A percentile compares a stretch with the other conserved stretches of the same genome.
phyloP scores from a whole-genome alignment of 192 early-diverging fungal species.

The Backusella sp. region DNA sequence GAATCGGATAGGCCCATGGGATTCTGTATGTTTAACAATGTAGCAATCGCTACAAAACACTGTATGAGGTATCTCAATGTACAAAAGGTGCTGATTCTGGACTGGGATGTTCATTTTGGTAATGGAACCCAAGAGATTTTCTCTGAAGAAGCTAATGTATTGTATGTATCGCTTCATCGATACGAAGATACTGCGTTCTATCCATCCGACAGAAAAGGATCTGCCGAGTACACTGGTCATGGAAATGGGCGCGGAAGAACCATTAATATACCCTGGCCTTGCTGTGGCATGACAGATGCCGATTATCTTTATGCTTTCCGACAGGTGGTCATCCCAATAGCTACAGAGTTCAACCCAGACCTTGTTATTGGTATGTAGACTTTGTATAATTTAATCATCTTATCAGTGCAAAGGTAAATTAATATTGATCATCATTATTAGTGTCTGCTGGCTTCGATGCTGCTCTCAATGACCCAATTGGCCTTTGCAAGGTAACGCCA shows the following conservation, averaged over 20 bases:
- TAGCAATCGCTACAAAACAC: conserved; percentile 76
- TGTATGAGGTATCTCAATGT: conserved; percentile 48
- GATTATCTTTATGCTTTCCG: conserved; percentile 90
- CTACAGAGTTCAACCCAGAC: conserved; percentile 79
- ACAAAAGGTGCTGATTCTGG: conserved; percentile 75
- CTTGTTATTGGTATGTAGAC: conserved; percentile 58
- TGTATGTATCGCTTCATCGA: conserved; percentile 88
- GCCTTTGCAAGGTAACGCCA: conserved; percentile 78
- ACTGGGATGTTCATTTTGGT: conserved; percentile 97
- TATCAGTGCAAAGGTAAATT: not conserved
- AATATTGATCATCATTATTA: conserved; percentile 1
- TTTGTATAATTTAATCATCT: not conserved
- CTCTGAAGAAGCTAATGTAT: conserved; percentile 70
- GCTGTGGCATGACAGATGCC: conserved; percentile 70
- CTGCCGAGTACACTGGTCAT: conserved; percentile 56
- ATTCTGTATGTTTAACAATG: conserved; percentile 90
- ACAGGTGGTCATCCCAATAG: conserved; percentile 77
- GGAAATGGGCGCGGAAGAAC: conserved; percentile 63
- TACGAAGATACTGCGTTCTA: conserved; percentile 80
- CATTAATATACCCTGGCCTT: conserved; percentile 87
- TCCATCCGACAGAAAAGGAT: conserved; percentile 60
- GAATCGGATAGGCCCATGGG: conserved; percentile 75
- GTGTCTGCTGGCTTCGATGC: conserved; percentile 94
- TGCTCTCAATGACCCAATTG: conserved; percentile 78
- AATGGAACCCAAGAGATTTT: conserved; percentile 91